phyloP scores from a whole-genome alignment of 345 rosid species.

The Heritiera fomes region DNA sequence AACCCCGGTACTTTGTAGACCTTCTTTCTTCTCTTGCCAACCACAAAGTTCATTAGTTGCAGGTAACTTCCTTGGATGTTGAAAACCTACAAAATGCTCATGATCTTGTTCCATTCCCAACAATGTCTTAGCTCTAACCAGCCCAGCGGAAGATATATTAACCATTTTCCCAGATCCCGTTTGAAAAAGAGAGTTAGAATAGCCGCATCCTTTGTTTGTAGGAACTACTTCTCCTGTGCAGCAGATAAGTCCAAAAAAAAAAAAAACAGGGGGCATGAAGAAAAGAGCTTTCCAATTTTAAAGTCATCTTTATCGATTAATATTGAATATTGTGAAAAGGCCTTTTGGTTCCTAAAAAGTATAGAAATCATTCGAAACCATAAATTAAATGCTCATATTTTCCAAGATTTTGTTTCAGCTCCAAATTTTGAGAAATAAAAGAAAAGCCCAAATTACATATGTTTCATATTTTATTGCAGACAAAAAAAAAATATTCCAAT shows the following conservation, averaged over 20 bases:
- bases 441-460: background rate
- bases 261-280: background rate
- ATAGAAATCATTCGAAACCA: background rate
- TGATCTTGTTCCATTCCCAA: slow-evolving; percentile 59
- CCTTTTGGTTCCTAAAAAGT: background rate
- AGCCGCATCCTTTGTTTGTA: slow-evolving; percentile 27
- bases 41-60: slow-evolving; percentile 26
- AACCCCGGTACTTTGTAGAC: slow-evolving; percentile 20
- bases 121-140: slow-evolving; percentile 67
- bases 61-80: slow-evolving; percentile 29
- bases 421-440: background rate
- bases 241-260: background rate
- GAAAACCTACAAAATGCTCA: slow-evolving; percentile 38
- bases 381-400: background rate
- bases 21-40: slow-evolving; percentile 29
- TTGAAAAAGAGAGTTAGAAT: slow-evolving; percentile 57
- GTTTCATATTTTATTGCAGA: background rate
- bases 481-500: background rate
- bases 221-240: slow-evolving; percentile 41
- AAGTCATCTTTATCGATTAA: background rate
- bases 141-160: slow-evolving; percentile 61
- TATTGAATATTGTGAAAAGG: background rate
- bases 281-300: background rate
- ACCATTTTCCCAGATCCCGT: slow-evolving; percentile 80
- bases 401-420: background rate